phyloP scores from a whole-genome alignment of 441 rosid species.

The Populus hybrid region DNA sequence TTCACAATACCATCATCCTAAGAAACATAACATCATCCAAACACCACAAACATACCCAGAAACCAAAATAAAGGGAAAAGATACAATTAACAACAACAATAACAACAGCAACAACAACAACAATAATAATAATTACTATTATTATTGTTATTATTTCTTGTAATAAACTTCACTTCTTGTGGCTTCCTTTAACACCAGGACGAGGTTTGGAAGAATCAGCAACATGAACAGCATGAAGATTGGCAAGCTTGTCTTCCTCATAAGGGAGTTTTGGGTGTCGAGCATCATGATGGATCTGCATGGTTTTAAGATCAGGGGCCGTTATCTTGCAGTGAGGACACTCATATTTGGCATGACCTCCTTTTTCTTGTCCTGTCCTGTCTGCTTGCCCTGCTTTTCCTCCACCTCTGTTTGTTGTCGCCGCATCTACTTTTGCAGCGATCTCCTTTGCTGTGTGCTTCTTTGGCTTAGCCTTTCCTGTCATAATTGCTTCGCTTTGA shows the following conservation, averaged over 20 bases:
- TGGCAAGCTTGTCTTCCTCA: constrained; percentile 59
- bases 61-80: neutral
- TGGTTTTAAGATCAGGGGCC: constrained; percentile 76
- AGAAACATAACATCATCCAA: neutral
- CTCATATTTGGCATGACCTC: constrained; percentile 94
- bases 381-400: constrained; percentile 84
- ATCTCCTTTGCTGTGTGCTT: constrained; percentile 99
- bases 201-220: constrained; percentile 34
- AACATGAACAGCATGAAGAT: constrained; percentile 42
- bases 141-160: neutral
- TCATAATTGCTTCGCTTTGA: constrained; percentile 39
- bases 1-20: neutral
- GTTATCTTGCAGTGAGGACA: constrained; percentile 89
- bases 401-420: constrained; percentile 86
- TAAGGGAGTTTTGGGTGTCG: constrained; percentile 83
- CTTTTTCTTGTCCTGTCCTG: constrained; percentile 74
- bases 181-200: constrained; percentile 67
- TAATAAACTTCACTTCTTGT: constrained; percentile 47
- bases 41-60: neutral
- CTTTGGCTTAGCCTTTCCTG: constrained; percentile 99
- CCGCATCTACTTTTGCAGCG: constrained; percentile 73
- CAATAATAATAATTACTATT: neutral
- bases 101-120: neutral
- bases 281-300: constrained; percentile 97
- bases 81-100: neutral